Conservation (phyloP, 164 flowering plant genomes). For the Sextonia rubra region DNA sequence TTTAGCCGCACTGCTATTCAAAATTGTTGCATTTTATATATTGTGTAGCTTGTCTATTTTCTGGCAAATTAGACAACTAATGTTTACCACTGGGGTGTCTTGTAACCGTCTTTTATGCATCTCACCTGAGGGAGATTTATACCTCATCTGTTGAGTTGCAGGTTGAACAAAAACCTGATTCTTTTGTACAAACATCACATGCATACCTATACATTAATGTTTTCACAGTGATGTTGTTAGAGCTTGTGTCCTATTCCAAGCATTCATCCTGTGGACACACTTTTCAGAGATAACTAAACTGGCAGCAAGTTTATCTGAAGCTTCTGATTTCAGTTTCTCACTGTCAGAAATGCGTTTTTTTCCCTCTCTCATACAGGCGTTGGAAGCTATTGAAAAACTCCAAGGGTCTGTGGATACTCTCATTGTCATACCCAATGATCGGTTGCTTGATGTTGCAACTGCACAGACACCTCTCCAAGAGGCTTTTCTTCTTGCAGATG, state of each 20-base stretch:
- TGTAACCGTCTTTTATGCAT: no score
- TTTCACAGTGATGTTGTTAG: no score
- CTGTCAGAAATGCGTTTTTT: background rate
- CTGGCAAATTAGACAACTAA: no score
- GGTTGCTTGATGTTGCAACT: conserved; percentile 22
- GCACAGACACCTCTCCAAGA: conserved; percentile 28
- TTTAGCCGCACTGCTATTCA: no score
- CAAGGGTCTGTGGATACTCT: conserved; percentile 25
- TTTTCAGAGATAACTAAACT: background rate
- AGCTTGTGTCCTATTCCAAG: no score
- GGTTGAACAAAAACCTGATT: background rate
- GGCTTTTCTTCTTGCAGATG: conserved; percentile 28
- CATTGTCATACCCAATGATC: conserved; percentile 29
- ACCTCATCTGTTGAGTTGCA: background rate
- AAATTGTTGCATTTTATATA: no score
- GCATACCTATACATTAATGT: background rate
- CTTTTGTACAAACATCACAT: background rate
- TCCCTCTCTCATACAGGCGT: conserved; percentile 13
- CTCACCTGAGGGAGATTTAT: no score
- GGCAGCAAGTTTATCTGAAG: background rate
- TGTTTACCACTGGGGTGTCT: no score
- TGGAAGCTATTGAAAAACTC: conserved; percentile 23
- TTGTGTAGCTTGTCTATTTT: no score
- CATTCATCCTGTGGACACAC: background rate
- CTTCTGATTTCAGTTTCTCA: background rate